Evolutionary conservation across 1,284 basidiomycete genomes (phyloP), one percentile per base, ranked within the genome.

Genomic region (Marasmius oreades): DNA sequence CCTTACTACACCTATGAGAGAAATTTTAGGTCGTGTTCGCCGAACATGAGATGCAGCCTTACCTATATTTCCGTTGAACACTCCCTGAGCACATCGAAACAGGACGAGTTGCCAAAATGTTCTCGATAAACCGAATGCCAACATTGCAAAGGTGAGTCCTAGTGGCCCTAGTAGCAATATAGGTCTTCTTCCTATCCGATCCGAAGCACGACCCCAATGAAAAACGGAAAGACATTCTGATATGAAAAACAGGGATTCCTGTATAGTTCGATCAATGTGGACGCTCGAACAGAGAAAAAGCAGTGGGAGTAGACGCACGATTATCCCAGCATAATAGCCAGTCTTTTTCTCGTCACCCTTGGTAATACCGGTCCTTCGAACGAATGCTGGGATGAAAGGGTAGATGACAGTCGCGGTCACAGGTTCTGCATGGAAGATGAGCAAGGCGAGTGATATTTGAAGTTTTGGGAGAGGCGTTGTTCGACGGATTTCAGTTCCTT

Each of bases 251-350:
- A 64, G 56, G 14, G 72, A 71, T 60, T 70, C 71, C 71, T 74
- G 23, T n/a, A 20, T 33, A 28, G 47, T 18, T 26, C 10, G 5
- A 31, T 10, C 28, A 5, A 10, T 31, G 28, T 5, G 10, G 28
- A 31, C 28, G 10, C 10, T 31, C 28, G 10, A 31, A 31, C n/a
- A n/a, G n/a, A n/a, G 2, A 47, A 47, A 8, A 5, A 11, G 23
- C 26, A 2, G 28, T 26, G 23, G 45, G 20, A 22, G 8, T 7
- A 22, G 8, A 64, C 74, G 55, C 57, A 75, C 76, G 31, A 77
- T 71, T 28, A 76, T 57, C 6, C 75, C 82, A 51, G 78, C 79
- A 61, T 78, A 84, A 64, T 84, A 82, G 0, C 79, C 80, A 1
- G 75, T 77, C 58, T 70, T 77, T 10, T 64, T 67, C 61, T 78